These are phyloP conservation scores for Brettanomyces custersianus DNA, from an alignment of 805 yeast species.

Conservation along the genomic window DNA sequence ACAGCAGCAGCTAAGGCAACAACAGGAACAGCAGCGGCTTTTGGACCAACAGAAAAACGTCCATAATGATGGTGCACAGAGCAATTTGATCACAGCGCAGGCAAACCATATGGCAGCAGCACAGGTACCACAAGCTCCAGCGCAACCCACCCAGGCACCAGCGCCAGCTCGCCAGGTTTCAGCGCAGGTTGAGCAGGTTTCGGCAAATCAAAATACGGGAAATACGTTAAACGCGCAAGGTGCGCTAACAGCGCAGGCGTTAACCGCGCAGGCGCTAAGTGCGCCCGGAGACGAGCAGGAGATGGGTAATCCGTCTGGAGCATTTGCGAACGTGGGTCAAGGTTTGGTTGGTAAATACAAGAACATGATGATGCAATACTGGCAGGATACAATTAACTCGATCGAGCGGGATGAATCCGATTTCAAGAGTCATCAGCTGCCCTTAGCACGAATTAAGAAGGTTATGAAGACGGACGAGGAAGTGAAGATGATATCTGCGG, in stretches of 20 bases:
- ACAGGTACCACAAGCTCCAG: too few species aligned
- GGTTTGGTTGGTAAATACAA: conserved; percentile 77
- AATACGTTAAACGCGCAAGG: too few species aligned
- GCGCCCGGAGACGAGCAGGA: conserved; percentile 20
- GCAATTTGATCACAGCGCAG: too few species aligned
- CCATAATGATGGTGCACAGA: background rate
- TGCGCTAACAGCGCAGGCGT: too few species aligned
- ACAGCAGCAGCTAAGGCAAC: too few species aligned
- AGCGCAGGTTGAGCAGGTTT: too few species aligned
- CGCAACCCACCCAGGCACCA: too few species aligned
- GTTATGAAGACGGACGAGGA: conserved; percentile 98
- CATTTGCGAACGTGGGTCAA: conserved; percentile 75
- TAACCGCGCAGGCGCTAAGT: too few species aligned
- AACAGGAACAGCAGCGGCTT: conserved; percentile 2
- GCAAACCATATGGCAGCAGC: too few species aligned
- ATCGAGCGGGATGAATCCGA: conserved; percentile 86
- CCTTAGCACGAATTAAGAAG: conserved; percentile 91
- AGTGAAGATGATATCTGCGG: conserved; percentile 95
- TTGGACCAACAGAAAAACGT: background rate
- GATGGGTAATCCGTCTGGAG: conserved; percentile 27
- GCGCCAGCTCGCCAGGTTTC: too few species aligned
- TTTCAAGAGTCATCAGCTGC: conserved; percentile 89
- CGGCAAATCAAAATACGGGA: too few species aligned
- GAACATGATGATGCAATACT: conserved; percentile 87
- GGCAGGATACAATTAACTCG: conserved; percentile 92